Evolutionary conservation across 805 yeast genomes (phyloP).

Genomic region (Saturnispora gosingensis): DNA sequence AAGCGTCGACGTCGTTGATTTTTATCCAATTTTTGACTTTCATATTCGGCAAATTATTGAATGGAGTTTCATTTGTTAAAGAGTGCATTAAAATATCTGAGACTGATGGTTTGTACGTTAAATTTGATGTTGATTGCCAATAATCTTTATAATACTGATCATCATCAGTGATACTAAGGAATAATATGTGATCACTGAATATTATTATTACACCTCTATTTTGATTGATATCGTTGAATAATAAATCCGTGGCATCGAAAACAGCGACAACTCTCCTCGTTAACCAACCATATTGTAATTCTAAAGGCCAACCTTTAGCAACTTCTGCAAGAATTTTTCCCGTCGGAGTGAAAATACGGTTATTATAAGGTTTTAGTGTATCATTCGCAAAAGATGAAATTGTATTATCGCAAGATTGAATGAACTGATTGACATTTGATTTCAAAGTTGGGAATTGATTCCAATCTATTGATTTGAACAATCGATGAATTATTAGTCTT

Average conservation of each 20-base stretch:
- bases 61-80: constrained; percentile 72
- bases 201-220: constrained; percentile 54
- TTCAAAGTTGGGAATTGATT: constrained; percentile 16
- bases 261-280: constrained; percentile 79
- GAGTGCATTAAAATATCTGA: constrained; percentile 88
- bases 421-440: constrained; percentile 32
- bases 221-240: constrained; percentile 18
- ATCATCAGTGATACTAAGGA: constrained; percentile 46
- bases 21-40: constrained; percentile 60
- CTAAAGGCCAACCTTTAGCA: constrained; percentile 81
- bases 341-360: constrained; percentile 79
- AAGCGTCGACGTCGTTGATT: constrained; percentile 45
- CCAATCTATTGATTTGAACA: constrained; percentile 44
- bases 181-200: constrained; percentile 71
- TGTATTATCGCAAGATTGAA: constrained; percentile 47
- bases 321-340: constrained; percentile 81
- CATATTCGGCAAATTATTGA: constrained; percentile 56
- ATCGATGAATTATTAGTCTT: constrained; percentile 57
- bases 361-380: constrained; percentile 39
- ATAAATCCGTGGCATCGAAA: constrained; percentile 30
- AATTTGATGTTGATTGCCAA: constrained; percentile 4
- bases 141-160: constrained; percentile 24
- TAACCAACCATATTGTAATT: constrained; percentile 82
- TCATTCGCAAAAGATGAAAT: constrained; percentile 75
- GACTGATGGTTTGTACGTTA: constrained; percentile 43